Base-by-base conservation (phyloP, 2,329 filamentous ascomycete genomes). In the Aphanocladium album region DNA sequence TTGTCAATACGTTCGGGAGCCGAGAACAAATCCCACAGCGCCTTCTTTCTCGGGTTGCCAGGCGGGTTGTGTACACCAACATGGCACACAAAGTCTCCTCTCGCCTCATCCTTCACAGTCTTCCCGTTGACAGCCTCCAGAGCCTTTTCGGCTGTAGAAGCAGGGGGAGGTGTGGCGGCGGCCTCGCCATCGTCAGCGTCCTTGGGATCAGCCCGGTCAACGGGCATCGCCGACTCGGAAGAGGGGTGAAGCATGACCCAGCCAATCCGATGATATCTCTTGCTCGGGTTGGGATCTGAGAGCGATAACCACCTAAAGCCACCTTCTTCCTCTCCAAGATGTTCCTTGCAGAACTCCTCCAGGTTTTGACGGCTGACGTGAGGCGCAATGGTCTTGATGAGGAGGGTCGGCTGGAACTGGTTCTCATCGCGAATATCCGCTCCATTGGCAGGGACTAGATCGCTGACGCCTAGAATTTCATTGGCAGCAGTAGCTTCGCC, bases 311-410 rank as follows among this genome's bases (percentile, higher is more conserved):
- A 98, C 71, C 93, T 96, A 78, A 95, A 97, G 2, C 93, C 93
- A 57, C 93, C 93, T 65, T 95, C 89, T 51, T 88, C 89, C 69
- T 97, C 93, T 16, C 93, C 93, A 4, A 98, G 83, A 71, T 97
- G 89, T 73, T 97, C 93, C 71, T 92, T 95, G 76, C 93, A 96
- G 69, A 98, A 97, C 2, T 87, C 87, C 74, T 99, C 95, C 21
- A 99, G 84, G 69, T 97, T 98, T 54, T 90, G 87, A 43, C 95
- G 89, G 69, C 91, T 96, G 64, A 99, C 95, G 62, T 96, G 96
- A 8, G 95, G 95, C 5, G 95, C 93, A 69, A 99, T 92, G 0
- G 95, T 99, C 79, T 99, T 99, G 80, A 99, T 97, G 51, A 99
- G 84, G 19, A 99, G 82, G 0, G 96, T 96, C 16, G 95, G 95